Conservation (phyloP, 2,329 filamentous ascomycete genomes). For the Orbilia javanica region DNA sequence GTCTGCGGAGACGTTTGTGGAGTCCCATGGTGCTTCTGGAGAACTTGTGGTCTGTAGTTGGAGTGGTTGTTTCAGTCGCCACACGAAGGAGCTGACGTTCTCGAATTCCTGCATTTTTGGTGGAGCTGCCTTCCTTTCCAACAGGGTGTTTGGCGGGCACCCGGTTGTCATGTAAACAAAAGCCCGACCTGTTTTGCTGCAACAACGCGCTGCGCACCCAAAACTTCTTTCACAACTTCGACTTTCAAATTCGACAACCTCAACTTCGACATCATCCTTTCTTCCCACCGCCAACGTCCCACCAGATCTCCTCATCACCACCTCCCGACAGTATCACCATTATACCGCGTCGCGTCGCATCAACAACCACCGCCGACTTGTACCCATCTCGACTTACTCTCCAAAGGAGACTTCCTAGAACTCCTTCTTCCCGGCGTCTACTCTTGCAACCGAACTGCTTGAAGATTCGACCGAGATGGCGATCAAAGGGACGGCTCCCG, state of each 20-base stretch:
- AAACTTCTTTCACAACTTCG: conserved; percentile 16
- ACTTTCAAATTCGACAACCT: conserved; percentile 2
- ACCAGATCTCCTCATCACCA: conserved; percentile 3
- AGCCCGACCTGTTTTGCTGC: conserved; percentile 9
- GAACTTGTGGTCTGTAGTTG: background rate
- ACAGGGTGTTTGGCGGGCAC: conserved; percentile 1
- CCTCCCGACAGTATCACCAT: background rate
- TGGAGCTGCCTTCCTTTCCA: conserved; percentile 6
- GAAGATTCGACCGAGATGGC: conserved; percentile 25
- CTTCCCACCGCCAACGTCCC: background rate
- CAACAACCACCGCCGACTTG: background rate
- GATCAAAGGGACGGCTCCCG: conserved; percentile 23
- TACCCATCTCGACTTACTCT: background rate
- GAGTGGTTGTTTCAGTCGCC: background rate
- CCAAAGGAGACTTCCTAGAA: conserved; percentile 8
- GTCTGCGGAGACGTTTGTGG: background rate
- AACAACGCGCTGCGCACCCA: conserved; percentile 31
- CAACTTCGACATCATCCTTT: conserved; percentile 13
- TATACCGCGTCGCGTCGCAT: conserved; percentile 8
- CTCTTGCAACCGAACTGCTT: background rate
- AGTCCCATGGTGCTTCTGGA: conserved; percentile 1
- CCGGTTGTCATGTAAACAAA: conserved; percentile 50
- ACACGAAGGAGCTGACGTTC: background rate
- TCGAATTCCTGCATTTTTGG: conserved; percentile 13
- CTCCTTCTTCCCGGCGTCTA: conserved; percentile 13